phyloP scores from a whole-genome alignment of 306 rosid species.

The Lathyrus oleraceus region DNA sequence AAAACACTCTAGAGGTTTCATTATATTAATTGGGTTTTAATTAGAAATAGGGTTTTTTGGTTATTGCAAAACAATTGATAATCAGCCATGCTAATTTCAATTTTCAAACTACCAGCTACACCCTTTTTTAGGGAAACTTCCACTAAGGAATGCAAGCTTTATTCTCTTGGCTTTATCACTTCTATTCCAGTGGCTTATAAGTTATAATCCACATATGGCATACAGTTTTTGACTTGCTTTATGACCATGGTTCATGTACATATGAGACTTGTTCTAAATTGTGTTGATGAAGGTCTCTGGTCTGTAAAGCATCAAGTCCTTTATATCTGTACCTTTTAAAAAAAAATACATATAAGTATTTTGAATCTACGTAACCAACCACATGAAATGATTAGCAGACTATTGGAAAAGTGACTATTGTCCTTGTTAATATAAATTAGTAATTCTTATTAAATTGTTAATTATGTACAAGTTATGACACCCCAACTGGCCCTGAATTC shows the following conservation, averaged over 20 bases:
- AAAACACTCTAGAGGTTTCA: neutral
- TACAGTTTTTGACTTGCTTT: neutral
- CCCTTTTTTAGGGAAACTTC: neutral
- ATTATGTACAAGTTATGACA: neutral
- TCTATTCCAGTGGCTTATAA: neutral
- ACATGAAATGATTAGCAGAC: slow-evolving; percentile 2
- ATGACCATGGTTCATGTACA: neutral
- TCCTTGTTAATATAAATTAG: slow-evolving; percentile 8
- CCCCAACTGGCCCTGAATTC: slow-evolving; percentile 2
- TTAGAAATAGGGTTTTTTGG: slow-evolving; percentile 3
- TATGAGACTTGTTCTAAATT: neutral
- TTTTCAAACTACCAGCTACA: neutral
- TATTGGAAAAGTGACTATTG: neutral
- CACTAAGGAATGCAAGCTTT: slow-evolving; percentile 1
- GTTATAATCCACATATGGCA: neutral
- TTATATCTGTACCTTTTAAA: neutral
- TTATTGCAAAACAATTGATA: slow-evolving; percentile 15
- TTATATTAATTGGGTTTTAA: neutral
- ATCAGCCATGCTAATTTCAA: slow-evolving; percentile 18
- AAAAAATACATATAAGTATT: neutral
- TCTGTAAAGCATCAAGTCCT: neutral
- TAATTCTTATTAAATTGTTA: neutral
- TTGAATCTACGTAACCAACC: neutral
- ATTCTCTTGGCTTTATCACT: neutral
- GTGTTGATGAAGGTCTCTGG: neutral